A percentile compares a stretch with the other conserved stretches of the same genome.
Conservation (phyloP, 1,284 basidiomycete genomes). For the Sporisorium exsertum region DNA sequence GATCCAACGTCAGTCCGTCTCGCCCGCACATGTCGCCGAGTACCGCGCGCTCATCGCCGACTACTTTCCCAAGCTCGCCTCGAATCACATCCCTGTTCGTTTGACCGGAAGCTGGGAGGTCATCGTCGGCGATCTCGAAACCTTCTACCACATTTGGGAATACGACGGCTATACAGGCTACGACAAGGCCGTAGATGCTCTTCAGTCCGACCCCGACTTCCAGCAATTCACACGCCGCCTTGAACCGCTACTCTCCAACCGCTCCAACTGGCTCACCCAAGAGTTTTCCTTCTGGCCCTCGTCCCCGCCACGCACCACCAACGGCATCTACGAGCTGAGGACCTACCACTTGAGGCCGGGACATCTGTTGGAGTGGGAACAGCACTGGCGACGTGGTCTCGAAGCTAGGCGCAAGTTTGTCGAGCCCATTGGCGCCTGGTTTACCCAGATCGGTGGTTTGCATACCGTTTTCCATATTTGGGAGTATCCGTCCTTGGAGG, state of each 20-base stretch:
- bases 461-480: slow-evolving; percentile 68
- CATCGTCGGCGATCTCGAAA: slow-evolving; percentile 64
- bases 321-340: slow-evolving; percentile 61
- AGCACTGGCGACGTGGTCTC: slow-evolving; percentile 65
- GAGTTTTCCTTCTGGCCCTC: slow-evolving; percentile 67
- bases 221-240: slow-evolving; percentile 38
- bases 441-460: slow-evolving; percentile 64
- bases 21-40: slow-evolving; percentile 53
- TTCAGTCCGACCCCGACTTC: slow-evolving; percentile 42
- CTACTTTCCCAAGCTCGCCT: slow-evolving; percentile 55
- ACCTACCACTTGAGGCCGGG: slow-evolving; percentile 67
- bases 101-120: slow-evolving; percentile 65
- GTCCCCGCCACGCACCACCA: slow-evolving; percentile 38
- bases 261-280: slow-evolving; percentile 65
- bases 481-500: slow-evolving; percentile 64
- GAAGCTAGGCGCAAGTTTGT: slow-evolving; percentile 64
- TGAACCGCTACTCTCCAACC: slow-evolving; percentile 43
- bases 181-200: slow-evolving; percentile 49
- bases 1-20: slow-evolving; percentile 62
- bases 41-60: slow-evolving; percentile 55
- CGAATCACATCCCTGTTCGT: slow-evolving; percentile 40
- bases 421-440: slow-evolving; percentile 67
- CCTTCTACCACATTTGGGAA: slow-evolving; percentile 68
- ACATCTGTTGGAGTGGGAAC: slow-evolving; percentile 65
- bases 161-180: slow-evolving; percentile 66